phyloP scores from a whole-genome alignment of 2,329 filamentous ascomycete species.

The Lecanicillium sp. region DNA sequence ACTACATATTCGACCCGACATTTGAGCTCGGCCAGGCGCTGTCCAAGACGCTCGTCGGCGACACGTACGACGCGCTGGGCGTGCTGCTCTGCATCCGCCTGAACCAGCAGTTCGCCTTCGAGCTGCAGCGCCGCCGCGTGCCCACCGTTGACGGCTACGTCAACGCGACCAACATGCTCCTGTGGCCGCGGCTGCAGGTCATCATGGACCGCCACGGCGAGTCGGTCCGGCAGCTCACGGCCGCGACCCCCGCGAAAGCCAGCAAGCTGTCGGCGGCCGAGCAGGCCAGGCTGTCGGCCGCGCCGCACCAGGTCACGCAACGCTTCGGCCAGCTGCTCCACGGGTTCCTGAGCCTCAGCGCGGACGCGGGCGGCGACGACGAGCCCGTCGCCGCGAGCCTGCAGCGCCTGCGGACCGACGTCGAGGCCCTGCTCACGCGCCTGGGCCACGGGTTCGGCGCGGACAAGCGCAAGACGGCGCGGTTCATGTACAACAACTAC shows the following conservation, averaged over 20 bases:
- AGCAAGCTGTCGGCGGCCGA: conserved; percentile 38
- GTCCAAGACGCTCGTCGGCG: conserved; percentile 68
- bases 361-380: conserved; percentile 82
- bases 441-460: conserved; percentile 66
- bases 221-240: conserved; percentile 63
- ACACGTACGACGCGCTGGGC: conserved; percentile 78
- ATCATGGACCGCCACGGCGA: conserved; percentile 93
- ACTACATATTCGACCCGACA: conserved; percentile 82
- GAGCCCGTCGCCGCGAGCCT: conserved; percentile 85
- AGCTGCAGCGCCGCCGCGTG: conserved; percentile 84
- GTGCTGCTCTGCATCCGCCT: conserved; percentile 85
- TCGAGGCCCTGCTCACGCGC: conserved; percentile 75
- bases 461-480: conserved; percentile 73
- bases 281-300: conserved; percentile 60
- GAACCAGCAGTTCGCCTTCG: conserved; percentile 91
- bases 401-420: conserved; percentile 68
- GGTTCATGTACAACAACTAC: conserved; percentile 95
- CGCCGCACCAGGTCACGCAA: conserved; percentile 87
- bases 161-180: conserved; percentile 89
- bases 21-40: conserved; percentile 75
- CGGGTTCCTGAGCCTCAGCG: conserved; percentile 73
- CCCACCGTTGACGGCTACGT: conserved; percentile 86
- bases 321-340: conserved; percentile 92
- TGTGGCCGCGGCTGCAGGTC: conserved; percentile 93
- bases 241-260: conserved; percentile 41